Conservation (phyloP, 148 eudicot species). For the Tetragonia tetragonoides region DNA sequence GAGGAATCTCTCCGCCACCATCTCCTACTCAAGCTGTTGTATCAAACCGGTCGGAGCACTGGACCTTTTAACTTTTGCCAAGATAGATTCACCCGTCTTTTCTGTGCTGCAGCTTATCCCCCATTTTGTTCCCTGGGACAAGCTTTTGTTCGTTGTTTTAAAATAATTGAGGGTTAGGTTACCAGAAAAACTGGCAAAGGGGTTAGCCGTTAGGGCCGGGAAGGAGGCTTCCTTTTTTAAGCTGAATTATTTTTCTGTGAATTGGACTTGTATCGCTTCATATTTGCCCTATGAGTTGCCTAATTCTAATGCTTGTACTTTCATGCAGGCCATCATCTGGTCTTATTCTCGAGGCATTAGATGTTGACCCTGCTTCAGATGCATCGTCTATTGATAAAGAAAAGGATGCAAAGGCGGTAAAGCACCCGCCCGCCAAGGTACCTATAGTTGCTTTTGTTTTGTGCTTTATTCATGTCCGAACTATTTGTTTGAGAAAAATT, state of each 20-base stretch:
- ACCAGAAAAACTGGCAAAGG: conserved; percentile 41
- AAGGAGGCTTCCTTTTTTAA: conserved; percentile 48
- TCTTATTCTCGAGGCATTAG: conserved; percentile 89
- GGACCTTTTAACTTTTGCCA: conserved; percentile 80
- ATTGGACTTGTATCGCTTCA: conserved; percentile 37
- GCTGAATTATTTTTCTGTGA: conserved; percentile 43
- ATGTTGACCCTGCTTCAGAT: conserved; percentile 96
- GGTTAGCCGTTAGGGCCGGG: conserved; percentile 35
- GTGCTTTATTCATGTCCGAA: not conserved
- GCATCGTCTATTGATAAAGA: conserved; percentile 82
- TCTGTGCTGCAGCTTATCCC: conserved; percentile 66
- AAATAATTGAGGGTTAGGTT: conserved; percentile 38
- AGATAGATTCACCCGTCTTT: conserved; percentile 78
- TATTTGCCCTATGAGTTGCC: conserved; percentile 16
- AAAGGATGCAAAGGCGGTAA: conserved; percentile 54
- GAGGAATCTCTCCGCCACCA: conserved; percentile 82
- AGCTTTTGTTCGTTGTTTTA: conserved; percentile 55
- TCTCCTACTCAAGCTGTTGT: conserved; percentile 77
- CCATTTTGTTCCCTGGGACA: conserved; percentile 57
- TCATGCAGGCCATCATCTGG: conserved; percentile 83
- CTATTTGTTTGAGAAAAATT: not conserved
- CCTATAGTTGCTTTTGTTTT: conserved; percentile 4
- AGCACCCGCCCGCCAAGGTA: conserved; percentile 69
- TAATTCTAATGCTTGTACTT: conserved; percentile 41
- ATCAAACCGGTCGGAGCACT: conserved; percentile 98